These are phyloP conservation scores for Neocucurbitaria cava DNA, from an alignment of 2,329 filamentous ascomycete genomes.

Conservation along the genomic window DNA sequence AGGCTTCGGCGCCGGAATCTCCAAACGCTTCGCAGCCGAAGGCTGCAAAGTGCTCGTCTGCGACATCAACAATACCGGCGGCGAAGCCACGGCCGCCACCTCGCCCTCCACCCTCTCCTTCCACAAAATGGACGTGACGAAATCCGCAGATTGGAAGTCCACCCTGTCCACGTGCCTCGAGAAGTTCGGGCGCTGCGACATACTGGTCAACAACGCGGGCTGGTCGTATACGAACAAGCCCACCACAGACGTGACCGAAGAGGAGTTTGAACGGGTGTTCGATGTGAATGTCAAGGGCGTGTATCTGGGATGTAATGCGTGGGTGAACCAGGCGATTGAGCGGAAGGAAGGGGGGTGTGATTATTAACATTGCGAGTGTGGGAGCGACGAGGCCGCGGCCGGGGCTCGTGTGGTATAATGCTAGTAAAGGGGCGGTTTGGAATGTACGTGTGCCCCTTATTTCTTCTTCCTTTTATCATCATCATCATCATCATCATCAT, in stretches of 20 bases:
- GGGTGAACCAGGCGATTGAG: constrained; percentile 67
- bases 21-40: constrained; percentile 64
- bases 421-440: constrained; percentile 70
- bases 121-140: constrained; percentile 60
- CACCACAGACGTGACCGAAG: constrained; percentile 68
- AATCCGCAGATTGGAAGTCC: constrained; percentile 58
- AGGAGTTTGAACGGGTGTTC: constrained; percentile 71
- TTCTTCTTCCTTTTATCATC: constrained; percentile 1
- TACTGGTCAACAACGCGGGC: constrained; percentile 68
- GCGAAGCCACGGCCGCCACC: constrained; percentile 57
- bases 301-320: constrained; percentile 65
- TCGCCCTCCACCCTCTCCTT: constrained; percentile 45
- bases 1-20: constrained; percentile 70
- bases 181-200: constrained; percentile 64
- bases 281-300: constrained; percentile 73
- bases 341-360: constrained; percentile 64
- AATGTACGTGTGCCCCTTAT: constrained; percentile 58
- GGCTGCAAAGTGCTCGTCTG: constrained; percentile 68
- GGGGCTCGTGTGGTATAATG: constrained; percentile 73
- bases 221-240: constrained; percentile 62
- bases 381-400: constrained; percentile 68
- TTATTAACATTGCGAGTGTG: constrained; percentile 72
- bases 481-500: too few species aligned
- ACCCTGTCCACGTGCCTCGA: constrained; percentile 61
- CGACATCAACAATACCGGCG: constrained; percentile 64